Evolutionary conservation across 345 rosid genomes (phyloP).

Genomic region (Eucalyptus pumila): DNA sequence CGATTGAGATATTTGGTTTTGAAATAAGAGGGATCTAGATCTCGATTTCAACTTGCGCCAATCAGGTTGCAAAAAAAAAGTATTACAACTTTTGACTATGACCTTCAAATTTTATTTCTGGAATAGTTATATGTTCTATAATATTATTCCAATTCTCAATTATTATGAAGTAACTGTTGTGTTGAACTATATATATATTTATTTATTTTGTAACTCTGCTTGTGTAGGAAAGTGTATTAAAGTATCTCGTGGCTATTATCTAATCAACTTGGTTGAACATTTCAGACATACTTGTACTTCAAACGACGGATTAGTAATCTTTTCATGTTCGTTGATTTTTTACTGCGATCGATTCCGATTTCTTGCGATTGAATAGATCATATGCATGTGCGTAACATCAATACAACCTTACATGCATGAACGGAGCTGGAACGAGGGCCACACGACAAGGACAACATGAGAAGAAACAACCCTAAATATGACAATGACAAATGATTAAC

Average conservation of each 20-base stretch:
- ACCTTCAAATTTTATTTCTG: not conserved
- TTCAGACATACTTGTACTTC: not conserved
- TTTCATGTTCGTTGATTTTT: not conserved
- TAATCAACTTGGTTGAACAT: not conserved
- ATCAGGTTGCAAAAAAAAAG: not conserved
- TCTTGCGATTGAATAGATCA: not conserved
- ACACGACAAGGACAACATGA: not conserved
- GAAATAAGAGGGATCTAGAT: not conserved
- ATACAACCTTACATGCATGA: not conserved
- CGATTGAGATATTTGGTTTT: not conserved
- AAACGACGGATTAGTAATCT: not conserved
- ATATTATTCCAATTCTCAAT: not conserved
- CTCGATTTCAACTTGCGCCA: not conserved
- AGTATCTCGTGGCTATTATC: not conserved
- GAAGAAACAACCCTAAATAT: not conserved
- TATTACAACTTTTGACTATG: not conserved
- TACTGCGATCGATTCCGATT: not conserved
- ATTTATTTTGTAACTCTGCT: not conserved
- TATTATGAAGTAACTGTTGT: not conserved
- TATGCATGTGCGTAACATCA: not conserved
- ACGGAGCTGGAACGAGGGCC: not conserved
- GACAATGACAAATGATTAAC: not conserved
- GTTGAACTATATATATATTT: no score
- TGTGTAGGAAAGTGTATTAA: not conserved
- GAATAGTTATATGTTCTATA: not conserved